These are phyloP conservation scores for Spatholobus suberectus DNA, from an alignment of 306 rosid genomes.

Conservation along the genomic window DNA sequence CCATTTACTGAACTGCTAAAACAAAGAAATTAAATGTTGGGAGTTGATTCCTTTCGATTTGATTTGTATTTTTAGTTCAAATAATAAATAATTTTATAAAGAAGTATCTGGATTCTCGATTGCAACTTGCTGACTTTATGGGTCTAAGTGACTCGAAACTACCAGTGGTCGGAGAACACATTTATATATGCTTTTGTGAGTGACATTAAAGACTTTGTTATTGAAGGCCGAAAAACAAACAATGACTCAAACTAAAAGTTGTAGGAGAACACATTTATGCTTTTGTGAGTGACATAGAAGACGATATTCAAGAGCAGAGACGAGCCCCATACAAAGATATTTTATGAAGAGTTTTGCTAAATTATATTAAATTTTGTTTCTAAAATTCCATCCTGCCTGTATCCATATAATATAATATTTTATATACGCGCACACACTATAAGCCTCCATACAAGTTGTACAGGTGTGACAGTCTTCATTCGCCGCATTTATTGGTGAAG, in stretches of 20 bases:
- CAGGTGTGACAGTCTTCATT: conserved; percentile 10
- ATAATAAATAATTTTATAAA: background rate
- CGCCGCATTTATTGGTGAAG: conserved; percentile 42
- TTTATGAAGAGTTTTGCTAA: background rate
- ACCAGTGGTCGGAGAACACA: background rate
- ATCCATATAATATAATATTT: background rate
- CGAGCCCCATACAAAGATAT: background rate
- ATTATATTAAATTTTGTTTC: background rate
- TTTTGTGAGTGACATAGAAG: background rate
- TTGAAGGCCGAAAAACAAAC: background rate
- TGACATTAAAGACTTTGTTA: background rate
- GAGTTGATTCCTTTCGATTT: background rate
- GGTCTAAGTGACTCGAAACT: background rate
- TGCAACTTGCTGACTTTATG: background rate
- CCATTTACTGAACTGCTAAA: background rate
- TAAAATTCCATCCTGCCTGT: too few relatives aligned
- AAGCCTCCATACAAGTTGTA: background rate
- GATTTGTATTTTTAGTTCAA: background rate
- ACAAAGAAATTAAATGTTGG: background rate
- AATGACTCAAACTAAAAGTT: background rate
- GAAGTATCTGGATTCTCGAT: background rate
- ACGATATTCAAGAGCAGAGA: background rate
- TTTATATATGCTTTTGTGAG: background rate
- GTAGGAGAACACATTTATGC: background rate
- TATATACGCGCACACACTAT: background rate